Base-by-base conservation (phyloP, 2,329 filamentous ascomycete species). In the Verticillium klebahnii region DNA sequence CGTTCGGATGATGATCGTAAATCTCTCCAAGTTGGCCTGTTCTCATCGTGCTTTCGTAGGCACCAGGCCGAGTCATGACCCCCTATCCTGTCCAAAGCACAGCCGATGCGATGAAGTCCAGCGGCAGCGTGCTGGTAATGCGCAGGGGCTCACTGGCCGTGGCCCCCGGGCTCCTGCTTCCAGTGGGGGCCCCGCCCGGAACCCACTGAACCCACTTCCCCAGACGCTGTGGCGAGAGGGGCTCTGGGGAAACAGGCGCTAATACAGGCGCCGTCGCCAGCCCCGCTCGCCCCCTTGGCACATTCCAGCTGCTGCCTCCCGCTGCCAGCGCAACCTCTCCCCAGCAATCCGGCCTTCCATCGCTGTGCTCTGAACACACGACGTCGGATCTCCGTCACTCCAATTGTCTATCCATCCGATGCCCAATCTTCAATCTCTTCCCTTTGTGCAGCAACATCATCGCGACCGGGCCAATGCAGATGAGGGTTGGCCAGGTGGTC, bases 181-280 rank as follows among this genome's bases (percentile, higher is more conserved):
- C 57, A 58, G 57, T 58, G 57, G 62, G 61, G 58, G 58, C 45
- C 31, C 58, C 56, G 58, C 63, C 55, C 34, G 23, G 45, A 52
- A 52, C 45, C 45, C 45, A 52, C 45, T 36, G 31, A 50, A 59
- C 58, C 64, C 64, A 65, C 64, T 65, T 65, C 64, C 64, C 64
- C 64, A 65, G 64, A 65, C 62, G 57, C 62, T 65, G 64, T 63
- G 59, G 57, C 57, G n/a, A 57, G 31, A 34, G 54, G 19, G 55
- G 62, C 62, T 63, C 62, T 34, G 62, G 64, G 64, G 62, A 64
- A 62, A 40, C 34, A 60, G n/a, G 57, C 64, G 64, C 64, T 65
- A 64, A 56, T 55, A 45, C 39, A 31, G 45, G 57, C 57, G 57
- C 39, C 56, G 19, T 50, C 39, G 57, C 37, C 57, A 39, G 37